These are phyloP conservation scores for Coprinopsis sp. DNA, from an alignment of 768 basidiomycete species.

Conservation along the genomic window DNA sequence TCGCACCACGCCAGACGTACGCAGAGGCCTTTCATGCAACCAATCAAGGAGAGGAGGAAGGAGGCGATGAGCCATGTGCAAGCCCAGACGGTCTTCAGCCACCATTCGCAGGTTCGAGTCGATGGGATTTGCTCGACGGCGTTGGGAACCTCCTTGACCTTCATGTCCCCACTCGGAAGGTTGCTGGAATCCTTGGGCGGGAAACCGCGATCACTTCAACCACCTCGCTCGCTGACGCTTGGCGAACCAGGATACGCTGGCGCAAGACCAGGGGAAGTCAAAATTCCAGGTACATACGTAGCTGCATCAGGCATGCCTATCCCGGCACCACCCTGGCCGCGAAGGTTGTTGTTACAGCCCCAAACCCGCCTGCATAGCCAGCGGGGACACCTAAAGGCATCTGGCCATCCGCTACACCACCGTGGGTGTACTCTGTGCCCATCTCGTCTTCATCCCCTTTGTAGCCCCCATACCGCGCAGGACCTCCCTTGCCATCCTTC, in stretches of 20 bases:
- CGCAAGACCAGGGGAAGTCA: no score
- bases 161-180: constrained; percentile 24
- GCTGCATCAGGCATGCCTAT: no score
- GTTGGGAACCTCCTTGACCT: constrained; percentile 59
- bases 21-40: constrained; percentile 93
- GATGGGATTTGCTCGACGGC: constrained; percentile 84
- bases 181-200: no score
- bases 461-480: constrained; percentile 20
- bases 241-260: constrained; percentile 50
- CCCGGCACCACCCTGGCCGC: no score
- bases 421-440: constrained; percentile 66
- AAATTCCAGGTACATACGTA: no score
- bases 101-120: constrained; percentile 63
- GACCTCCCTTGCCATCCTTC: constrained; percentile 42
- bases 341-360: constrained; percentile 59
- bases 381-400: no score
- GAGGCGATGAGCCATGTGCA: constrained; percentile 76
- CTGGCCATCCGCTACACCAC: no score
- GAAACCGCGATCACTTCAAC: constrained; percentile 64
- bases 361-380: neutral
- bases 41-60: constrained; percentile 60
- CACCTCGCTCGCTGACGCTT: constrained; percentile 26
- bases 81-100: constrained; percentile 78
- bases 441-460: constrained; percentile 65
- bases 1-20: constrained; percentile 91